Evolutionary conservation across 2,329 filamentous ascomycete species (phyloP), one percentile per base, ranked within the genome.

Genomic region (Xylariomycetidae sp.): DNA sequence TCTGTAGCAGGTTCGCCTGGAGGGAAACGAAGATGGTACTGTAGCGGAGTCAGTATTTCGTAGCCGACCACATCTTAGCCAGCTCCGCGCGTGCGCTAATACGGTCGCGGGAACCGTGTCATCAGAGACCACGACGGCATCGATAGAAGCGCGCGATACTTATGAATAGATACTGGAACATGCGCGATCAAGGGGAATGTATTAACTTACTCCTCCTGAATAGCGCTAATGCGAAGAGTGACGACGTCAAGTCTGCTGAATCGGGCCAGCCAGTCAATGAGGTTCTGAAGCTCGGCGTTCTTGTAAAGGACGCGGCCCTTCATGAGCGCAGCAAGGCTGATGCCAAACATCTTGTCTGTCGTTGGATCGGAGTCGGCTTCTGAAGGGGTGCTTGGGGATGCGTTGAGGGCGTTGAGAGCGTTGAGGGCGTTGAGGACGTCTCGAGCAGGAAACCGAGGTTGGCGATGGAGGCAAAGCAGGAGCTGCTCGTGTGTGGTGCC

Each of bases 161-260:
- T n/a, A 14, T n/a, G 16, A 17, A 19, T 7, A 8, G 31, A 19
- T 27, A 25, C 23, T 12, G 19, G 18, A 16, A n/a, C 16, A 32
- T 26, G 13, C 16, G 40, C 37, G 39, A 29, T 31, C 28, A 40
- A 29, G 24, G 16, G 37, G 20, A 37, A 32, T 34, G 19, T 15
- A 9, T n/a, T 37, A 19, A 41, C 46, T 43, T 49, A 51, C 53
- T 50, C 41, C 39, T 55, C 46, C 19, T 49, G 49, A 14, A 56
- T 42, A 45, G 32, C 44, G 37, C 37, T 47, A 35, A 55, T 53
- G 13, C 50, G 49, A 14, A 55, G n/a, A n/a, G n/a, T n/a, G n/a
- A n/a, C n/a, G n/a, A n/a, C n/a, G n/a, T n/a, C n/a, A n/a, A n/a
- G n/a, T n/a, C n/a, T n/a, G n/a, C n/a, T n/a, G n/a, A n/a, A n/a